Evolutionary conservation across 1,284 basidiomycete genomes (phyloP), one percentile per base, ranked within the genome.

Genomic region (Rhodofomes roseus): DNA sequence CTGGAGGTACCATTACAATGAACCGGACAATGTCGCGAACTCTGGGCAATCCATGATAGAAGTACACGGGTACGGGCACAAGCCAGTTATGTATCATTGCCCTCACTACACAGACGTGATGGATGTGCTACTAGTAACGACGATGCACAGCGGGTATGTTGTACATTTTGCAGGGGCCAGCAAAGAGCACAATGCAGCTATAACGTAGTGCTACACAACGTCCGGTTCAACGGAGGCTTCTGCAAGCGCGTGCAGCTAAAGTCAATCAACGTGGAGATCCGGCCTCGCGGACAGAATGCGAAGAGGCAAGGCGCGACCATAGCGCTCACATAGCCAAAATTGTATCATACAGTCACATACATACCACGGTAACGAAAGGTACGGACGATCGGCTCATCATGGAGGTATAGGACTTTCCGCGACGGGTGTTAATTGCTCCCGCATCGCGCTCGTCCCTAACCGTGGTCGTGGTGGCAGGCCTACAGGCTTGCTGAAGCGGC

Each of bases 401-500:
- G 40, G n/a, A 4, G 55, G n/a, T 8, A 60, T 70, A 68, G 55
- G 58, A 50, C 39, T 55, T 61, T 65, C 71, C 66, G 57, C 69
- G 64, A 60, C 62, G 48, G 69, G 66, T 54, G 68, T 64, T 43
- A 68, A 67, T 12, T 76, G 76, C 20, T 66, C 70, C 63, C 74
- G 29, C 29, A 7, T 12, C 31, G 20, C 50, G 5, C 18, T 74
- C 31, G 79, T 77, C 53, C 58, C 59, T 37, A 72, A 55, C 57
- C 69, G 72, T 43, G 71, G 72, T 54, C 70, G 65, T 8, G 68
- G 61, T 23, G 71, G 72, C 52, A 72, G 61, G 18, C 69, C 68
- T 23, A 71, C 67, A n/a, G 61, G 59, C 5, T 61, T 55, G 22
- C 57, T 62, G 60, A 65, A 67, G 56, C 66, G 62, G 18, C 48